Conservation (phyloP, 495 filamentous ascomycete species). For the Penicillium psychrofluorescens region DNA sequence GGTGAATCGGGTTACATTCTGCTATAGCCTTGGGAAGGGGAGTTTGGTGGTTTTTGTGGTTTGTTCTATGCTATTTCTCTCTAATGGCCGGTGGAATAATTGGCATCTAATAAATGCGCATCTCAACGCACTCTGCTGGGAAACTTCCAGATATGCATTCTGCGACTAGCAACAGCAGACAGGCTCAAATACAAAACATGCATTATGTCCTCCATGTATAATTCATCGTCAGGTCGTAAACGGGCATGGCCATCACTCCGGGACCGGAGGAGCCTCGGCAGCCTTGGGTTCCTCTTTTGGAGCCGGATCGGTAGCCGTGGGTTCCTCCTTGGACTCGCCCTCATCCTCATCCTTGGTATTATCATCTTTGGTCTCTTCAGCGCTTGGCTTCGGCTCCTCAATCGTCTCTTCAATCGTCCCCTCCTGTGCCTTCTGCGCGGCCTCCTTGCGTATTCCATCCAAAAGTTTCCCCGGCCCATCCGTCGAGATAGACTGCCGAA, state of each 20-base stretch:
- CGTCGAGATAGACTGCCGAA: constrained; percentile 31
- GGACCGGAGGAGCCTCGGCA: constrained; percentile 16
- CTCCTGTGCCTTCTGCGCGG: constrained; percentile 9
- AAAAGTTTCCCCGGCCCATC: constrained; percentile 10
- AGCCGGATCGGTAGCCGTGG: constrained; percentile 3
- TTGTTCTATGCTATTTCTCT: no score
- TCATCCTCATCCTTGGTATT: constrained; percentile 8
- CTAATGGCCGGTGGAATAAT: no score
- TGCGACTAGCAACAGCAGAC: constrained; percentile 12
- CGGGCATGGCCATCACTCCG: constrained; percentile 7
- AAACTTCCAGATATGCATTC: background rate
- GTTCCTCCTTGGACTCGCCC: constrained; percentile 2
- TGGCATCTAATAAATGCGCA: no score
- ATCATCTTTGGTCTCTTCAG: constrained; percentile 2
- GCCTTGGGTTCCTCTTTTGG: constrained; percentile 6
- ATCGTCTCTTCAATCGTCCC: constrained; percentile 17
- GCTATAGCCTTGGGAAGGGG: background rate
- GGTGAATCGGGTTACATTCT: background rate
- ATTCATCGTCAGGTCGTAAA: constrained; percentile 11
- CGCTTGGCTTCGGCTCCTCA: constrained; percentile 1
- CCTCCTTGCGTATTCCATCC: constrained; percentile 22
- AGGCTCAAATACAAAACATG: constrained; percentile 1
- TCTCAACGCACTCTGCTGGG: no score
- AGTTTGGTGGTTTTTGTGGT: background rate
- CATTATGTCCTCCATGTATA: constrained; percentile 8